Evolutionary conservation across 495 filamentous ascomycete species (phyloP).

Genomic region (Neurospora sp.): DNA sequence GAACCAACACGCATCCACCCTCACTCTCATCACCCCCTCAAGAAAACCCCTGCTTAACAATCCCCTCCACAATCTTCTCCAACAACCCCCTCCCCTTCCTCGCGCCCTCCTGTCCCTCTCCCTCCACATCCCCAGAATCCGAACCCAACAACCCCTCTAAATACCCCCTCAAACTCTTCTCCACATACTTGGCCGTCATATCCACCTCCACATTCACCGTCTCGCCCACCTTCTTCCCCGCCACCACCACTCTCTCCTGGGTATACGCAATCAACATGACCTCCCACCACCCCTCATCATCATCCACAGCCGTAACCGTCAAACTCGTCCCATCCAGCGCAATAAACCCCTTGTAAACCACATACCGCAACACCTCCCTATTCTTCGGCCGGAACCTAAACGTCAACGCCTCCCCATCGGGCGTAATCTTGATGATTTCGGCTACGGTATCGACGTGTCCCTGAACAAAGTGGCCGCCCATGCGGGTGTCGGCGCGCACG

Average conservation of each 20-base stretch:
- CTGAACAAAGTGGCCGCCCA: conserved; percentile 80
- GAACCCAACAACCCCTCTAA: conserved; percentile 31
- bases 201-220: conserved; percentile 96
- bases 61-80: conserved; percentile 71
- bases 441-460: conserved; percentile 92
- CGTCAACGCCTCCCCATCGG: conserved; percentile 81
- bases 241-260: conserved; percentile 82
- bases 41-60: conserved; percentile 62
- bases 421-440: conserved; percentile 50
- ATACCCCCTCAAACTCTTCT: conserved; percentile 80
- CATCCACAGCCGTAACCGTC: conserved; percentile 78
- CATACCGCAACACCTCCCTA: conserved; percentile 57
- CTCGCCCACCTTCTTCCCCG: conserved; percentile 70
- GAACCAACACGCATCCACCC: neutral
- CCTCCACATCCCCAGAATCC: no score
- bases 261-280: conserved; percentile 99
- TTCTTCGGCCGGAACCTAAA: conserved; percentile 70
- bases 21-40: neutral
- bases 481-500: conserved; percentile 76
- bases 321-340: conserved; percentile 93
- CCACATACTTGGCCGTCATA: conserved; percentile 96
- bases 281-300: conserved; percentile 65
- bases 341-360: conserved; percentile 95
- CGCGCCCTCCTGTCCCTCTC: conserved; percentile 26
- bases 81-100: conserved; percentile 49